Evolutionary conservation across 371 early-diverging fungal genomes (phyloP), one percentile per base, ranked within the genome.

Genomic region (Mucor irregularis): DNA sequence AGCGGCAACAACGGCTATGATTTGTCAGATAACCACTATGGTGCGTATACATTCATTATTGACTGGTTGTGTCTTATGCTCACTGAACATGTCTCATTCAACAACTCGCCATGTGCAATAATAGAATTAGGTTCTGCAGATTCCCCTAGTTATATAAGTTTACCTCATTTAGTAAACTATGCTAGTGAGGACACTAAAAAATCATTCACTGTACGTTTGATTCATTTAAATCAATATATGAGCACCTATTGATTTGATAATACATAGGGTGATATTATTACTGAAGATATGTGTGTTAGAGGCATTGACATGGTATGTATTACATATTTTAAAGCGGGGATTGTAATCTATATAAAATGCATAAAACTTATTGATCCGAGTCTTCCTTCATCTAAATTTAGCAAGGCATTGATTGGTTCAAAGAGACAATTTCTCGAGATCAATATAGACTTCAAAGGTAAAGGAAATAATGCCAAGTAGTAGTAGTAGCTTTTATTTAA

Each of bases 331-430:
- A 29, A 24, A 34, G 13, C 53, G 53, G 53, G 42, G 17, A 17
- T 52, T 52, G 28, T 31, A 52, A 31, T 19, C 5, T 21, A 14
- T 13, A 42, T 11, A 39, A 51, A 17, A 26, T 31, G 31, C 40
- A 52, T 40, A 29, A 52, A 52, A 24, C 21, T 29, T 5, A 30
- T n/a, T n/a, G n/a, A n/a, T n/a, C n/a, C n/a, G n/a, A n/a, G n/a
- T n/a, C n/a, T n/a, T n/a, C n/a, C n/a, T n/a, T n/a, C n/a, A 14
- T 24, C 28, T 28, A 21, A 33, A 8, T 28, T 33, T 52, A 74
- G 75, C 75, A 74, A 74, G 75, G 72, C 1, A 71, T 74, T 30
- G 58, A 62, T 17, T 74, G 75, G 75, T 52, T 45, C 30, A 49
- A 58, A 37, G 56, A 63, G 30, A 42, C 29, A 6, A 52, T 60